Conservation (phyloP, 805 yeast genomes). For the Candida alai region DNA sequence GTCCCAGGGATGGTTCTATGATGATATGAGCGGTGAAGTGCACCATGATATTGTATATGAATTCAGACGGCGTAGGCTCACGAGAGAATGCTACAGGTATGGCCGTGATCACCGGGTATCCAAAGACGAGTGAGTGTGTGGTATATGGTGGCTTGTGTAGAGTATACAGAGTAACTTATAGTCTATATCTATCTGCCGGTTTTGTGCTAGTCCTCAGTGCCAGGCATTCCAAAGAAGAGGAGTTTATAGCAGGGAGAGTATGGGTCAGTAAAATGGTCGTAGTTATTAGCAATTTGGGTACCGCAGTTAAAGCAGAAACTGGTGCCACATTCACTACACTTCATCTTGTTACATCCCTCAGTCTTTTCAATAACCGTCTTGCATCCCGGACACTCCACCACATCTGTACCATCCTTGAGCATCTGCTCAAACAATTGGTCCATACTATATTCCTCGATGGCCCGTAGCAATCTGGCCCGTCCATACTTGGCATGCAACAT, state of each 20-base stretch:
- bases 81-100: conserved; percentile 49
- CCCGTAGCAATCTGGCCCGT: conserved; percentile 33
- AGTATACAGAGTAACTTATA: background rate
- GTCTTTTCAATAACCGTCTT: conserved; percentile 45
- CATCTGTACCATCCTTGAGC: conserved; percentile 37
- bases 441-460: conserved; percentile 43
- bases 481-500: conserved; percentile 45
- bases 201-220: conserved; percentile 13
- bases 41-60: conserved; percentile 35
- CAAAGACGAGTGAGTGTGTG: too few relatives aligned
- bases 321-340: conserved; percentile 46
- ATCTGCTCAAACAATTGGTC: conserved; percentile 45
- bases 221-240: conserved; percentile 50
- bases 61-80: conserved; percentile 57
- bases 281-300: conserved; percentile 22
- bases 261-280: conserved; percentile 47
- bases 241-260: conserved; percentile 43
- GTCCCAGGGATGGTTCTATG: conserved; percentile 52
- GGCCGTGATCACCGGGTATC: conserved; percentile 21
- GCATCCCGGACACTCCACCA: conserved; percentile 54
- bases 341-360: conserved; percentile 67
- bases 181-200: conserved; percentile 1
- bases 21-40: conserved; percentile 15
- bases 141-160: background rate
- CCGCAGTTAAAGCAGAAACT: conserved; percentile 58